Evolutionary conservation across 2,329 filamentous ascomycete species (phyloP), one percentile per base, ranked within the genome.

Genomic region (Claviceps sp.): DNA sequence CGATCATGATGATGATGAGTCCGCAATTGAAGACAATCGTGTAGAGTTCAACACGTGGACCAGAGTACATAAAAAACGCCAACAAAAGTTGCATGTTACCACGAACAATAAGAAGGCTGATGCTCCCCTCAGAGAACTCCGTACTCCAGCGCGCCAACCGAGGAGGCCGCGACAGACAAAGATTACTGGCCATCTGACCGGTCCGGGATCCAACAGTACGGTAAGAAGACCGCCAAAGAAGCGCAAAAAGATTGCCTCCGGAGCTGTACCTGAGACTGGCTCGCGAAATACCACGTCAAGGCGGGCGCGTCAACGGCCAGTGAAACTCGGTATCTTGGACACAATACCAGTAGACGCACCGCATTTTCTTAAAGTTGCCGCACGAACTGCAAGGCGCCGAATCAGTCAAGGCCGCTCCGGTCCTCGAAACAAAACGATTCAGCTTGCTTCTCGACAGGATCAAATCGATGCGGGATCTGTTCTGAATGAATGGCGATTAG

Each of bases 321-420:
- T 77, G 3, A 65, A 62, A 19, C 68, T 84, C 19, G 76, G 81
- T 57, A 82, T 84, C 52, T 61, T 84, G n/a, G 81, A 84, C 62
- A 73, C 81, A 22, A 68, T 76, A 45, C 73, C 76, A 55, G 61
- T 68, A 2, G 59, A 70, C 53, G 76, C 78, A 0, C 81, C 81
- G 1, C 65, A 62, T 2, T 84, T 84, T 56, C 65, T 85, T 38
- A 79, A 73, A 54, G 73, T 85, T 59, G 81, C 81, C 49, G 80
- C 78, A 44, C 77, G 81, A 16, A 71, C 77, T 50, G 79, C 73
- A 4, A 74, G 67, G 51, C 69, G 64, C 50, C 72, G 70, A 38
- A 60, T 56, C 26, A 70, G 72, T 13, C 68, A 74, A 56, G 81
- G 81, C 16, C 75, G 76, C 60, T 70, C 75, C 6, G 81, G 73